Conservation (phyloP, 169 alveolate species). For the Plasmodium cynomolgi region DNA sequence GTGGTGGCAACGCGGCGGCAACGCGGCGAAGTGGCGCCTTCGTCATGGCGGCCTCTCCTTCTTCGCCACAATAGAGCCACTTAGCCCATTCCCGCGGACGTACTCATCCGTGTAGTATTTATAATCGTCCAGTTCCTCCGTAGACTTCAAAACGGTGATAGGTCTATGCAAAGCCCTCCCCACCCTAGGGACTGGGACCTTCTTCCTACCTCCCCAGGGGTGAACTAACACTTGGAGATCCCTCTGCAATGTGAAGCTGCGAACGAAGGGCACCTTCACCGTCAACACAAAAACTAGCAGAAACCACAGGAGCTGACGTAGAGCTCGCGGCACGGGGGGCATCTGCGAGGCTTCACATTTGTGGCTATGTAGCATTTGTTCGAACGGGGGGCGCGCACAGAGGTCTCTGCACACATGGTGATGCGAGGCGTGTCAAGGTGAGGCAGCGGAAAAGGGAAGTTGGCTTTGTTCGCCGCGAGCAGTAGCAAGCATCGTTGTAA, state of each 20-base stretch:
- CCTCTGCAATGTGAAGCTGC: background rate
- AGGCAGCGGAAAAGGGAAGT: background rate
- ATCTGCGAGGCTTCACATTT: background rate
- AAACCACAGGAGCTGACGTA: background rate
- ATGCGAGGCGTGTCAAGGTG: background rate
- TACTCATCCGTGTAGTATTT: conserved; percentile 73
- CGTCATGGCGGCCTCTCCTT: background rate
- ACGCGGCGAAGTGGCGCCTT: background rate
- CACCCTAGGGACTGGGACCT: background rate
- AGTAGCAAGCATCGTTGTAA: background rate
- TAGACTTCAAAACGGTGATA: background rate
- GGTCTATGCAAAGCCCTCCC: background rate
- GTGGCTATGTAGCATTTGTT: background rate
- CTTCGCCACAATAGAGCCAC: too few relatives aligned
- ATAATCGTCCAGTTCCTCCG: conserved; percentile 58
- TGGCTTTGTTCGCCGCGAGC: background rate
- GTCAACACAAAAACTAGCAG: background rate
- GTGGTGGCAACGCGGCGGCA: background rate
- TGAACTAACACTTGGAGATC: background rate
- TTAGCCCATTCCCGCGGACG: background rate
- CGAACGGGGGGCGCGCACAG: background rate
- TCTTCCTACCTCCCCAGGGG: background rate
- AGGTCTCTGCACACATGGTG: background rate
- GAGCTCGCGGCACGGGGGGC: background rate
- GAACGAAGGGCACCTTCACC: background rate